A percentile compares a stretch with the other conserved stretches of the same genome.
Evolutionary conservation across 805 yeast species (phyloP).

Genomic region (Suhomyces canberraensis): DNA sequence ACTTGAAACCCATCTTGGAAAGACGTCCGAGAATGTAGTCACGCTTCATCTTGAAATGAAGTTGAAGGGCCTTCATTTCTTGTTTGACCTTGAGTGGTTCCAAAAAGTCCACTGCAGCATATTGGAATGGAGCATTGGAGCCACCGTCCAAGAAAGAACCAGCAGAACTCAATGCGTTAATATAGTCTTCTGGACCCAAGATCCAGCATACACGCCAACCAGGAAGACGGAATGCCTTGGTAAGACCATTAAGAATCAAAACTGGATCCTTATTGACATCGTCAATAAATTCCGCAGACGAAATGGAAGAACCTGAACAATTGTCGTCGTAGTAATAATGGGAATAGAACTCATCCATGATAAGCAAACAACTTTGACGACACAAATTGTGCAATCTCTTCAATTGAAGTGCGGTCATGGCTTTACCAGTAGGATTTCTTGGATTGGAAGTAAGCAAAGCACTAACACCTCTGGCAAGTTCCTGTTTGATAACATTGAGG

Average conservation of each 20-base stretch:
- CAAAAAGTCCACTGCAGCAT: slow-evolving; percentile 54
- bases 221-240: slow-evolving; percentile 59
- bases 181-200: slow-evolving; percentile 59
- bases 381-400: slow-evolving; percentile 50
- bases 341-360: slow-evolving; percentile 63
- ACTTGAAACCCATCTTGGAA: slow-evolving; percentile 50
- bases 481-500: slow-evolving; percentile 48
- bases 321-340: slow-evolving; percentile 55
- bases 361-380: slow-evolving; percentile 50
- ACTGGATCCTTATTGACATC: slow-evolving; percentile 60
- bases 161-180: slow-evolving; percentile 52
- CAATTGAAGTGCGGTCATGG: slow-evolving; percentile 47
- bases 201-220: slow-evolving; percentile 68
- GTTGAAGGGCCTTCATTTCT: slow-evolving; percentile 57
- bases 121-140: slow-evolving; percentile 58
- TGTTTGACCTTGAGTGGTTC: slow-evolving; percentile 46
- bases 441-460: slow-evolving; percentile 60
- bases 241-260: slow-evolving; percentile 55
- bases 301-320: slow-evolving; percentile 50
- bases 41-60: slow-evolving; percentile 54
- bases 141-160: slow-evolving; percentile 64
- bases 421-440: slow-evolving; percentile 59
- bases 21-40: slow-evolving; percentile 52
- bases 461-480: slow-evolving; percentile 54
- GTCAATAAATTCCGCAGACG: slow-evolving; percentile 49